Base-by-base conservation (phyloP, 1,284 basidiomycete genomes). In the Mrakiaceae sp. region DNA sequence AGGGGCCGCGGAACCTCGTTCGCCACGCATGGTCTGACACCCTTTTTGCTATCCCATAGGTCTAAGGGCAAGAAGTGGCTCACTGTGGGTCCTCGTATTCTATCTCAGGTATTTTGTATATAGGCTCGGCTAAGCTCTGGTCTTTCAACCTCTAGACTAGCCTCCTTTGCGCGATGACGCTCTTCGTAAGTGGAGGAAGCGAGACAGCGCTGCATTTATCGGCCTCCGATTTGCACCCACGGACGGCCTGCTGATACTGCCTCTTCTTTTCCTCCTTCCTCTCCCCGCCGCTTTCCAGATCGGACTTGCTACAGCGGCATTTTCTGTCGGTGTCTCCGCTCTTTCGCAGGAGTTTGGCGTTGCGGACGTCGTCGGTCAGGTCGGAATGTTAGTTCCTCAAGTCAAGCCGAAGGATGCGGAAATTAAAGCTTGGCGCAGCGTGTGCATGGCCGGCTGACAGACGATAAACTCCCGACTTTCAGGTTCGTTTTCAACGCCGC, bases 221-320 rank as follows among this genome's bases (percentile, higher is more conserved):
- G 27, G 27, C 27, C 27, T 27, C 27, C 27, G 27, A 27, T 27
- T 27, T 2, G 27, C 27, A 27, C 27, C 1, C 27, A 27, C 27
- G 27, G 27, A 27, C 27, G 27, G 27, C 27, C 27, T 27, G 27
- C 27, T 27, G 27, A 27, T 27, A 27, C 27, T 27, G 27, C 27
- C 27, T 27, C 27, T 27, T 27, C 27, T 27, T 27, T 27, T 27
- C 27, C 27, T 27, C 27, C 27, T 27, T 2, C 27, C 2, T 27
- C 27, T 2, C 27, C 27, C 27, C 40, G 43, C 16, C 16, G 27
- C 51, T 8, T 39, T n/a, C 11, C 44, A 44, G 40, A 46, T 71
- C 55, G 71, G 73, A 51, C 68, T 74, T 10, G 69, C 71, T 27
- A 73, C 71, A 12, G 70, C 71, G 12, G 72, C 69, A 46, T 74